A percentile compares a stretch with the other conserved stretches of the same genome.
These are phyloP conservation scores for Infundibulicybe gibba DNA, from an alignment of 768 basidiomycete genomes.

Conservation along the genomic window DNA sequence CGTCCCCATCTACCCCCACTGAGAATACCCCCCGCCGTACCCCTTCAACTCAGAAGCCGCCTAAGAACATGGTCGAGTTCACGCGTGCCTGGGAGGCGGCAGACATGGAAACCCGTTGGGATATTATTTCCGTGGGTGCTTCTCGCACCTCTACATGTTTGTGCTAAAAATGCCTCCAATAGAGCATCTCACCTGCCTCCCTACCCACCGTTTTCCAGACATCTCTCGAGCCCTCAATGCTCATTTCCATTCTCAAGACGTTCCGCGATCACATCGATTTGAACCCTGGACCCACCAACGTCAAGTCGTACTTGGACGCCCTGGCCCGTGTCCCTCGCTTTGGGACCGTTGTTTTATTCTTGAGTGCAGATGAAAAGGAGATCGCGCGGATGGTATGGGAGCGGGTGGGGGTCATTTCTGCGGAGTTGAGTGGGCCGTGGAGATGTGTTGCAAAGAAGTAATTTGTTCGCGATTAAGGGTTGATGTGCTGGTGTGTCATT, in stretches of 20 bases:
- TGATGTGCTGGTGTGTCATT: too few relatives aligned
- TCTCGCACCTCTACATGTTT: not conserved
- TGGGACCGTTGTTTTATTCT: slow-evolving; percentile 57
- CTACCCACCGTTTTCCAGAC: slow-evolving; percentile 65
- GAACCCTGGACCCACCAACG: slow-evolving; percentile 12
- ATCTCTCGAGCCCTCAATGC: slow-evolving; percentile 63
- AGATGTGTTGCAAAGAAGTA: not conserved
- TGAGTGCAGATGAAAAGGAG: slow-evolving; percentile 52
- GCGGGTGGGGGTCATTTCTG: slow-evolving; percentile 24
- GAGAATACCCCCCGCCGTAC: not conserved
- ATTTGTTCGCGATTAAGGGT: too few relatives aligned
- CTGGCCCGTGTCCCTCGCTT: slow-evolving; percentile 59
- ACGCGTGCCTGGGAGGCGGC: slow-evolving; percentile 52
- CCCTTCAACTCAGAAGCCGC: slow-evolving; percentile 16
- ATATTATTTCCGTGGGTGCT: slow-evolving; percentile 51
- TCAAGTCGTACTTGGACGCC: slow-evolving; percentile 47
- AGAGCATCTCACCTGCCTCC: slow-evolving; percentile 53
- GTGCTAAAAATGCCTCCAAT: not conserved
- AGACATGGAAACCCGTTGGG: slow-evolving; percentile 45
- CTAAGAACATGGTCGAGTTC: slow-evolving; percentile 59
- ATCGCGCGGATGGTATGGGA: slow-evolving; percentile 45
- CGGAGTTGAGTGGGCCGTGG: slow-evolving; percentile 20
- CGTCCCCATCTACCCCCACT: slow-evolving; percentile 1
- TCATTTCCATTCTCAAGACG: slow-evolving; percentile 53
- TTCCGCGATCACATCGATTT: slow-evolving; percentile 28